Base-by-base conservation (phyloP, 78 protist species). In the Cavenderia fasciculata region DNA sequence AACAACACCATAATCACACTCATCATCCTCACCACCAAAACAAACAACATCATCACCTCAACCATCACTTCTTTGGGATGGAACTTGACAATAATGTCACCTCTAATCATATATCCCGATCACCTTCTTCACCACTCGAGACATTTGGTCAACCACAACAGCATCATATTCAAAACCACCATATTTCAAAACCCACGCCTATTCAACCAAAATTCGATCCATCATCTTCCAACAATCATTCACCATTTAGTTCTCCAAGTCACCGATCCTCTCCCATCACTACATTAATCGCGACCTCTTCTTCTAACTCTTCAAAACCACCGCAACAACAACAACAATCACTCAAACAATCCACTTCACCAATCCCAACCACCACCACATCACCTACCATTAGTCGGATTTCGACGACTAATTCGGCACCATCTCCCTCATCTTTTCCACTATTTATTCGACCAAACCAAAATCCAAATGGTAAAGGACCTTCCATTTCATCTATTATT, bases 151-250 rank as follows among this genome's bases (percentile, higher is more conserved):
- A n/a, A n/a, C n/a, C n/a, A n/a, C n/a, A n/a, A n/a, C n/a, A n/a
- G n/a, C n/a, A n/a, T n/a, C n/a, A n/a, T n/a, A n/a, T n/a, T n/a
- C n/a, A n/a, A n/a, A 57, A 21, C 33, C 27, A 57, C 63, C 72
- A 63, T 4, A 40, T 40, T 21, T 63, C 72, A 7, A 63, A 63
- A 40, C 72, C 72, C 33, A 63, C 38, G 12, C 72, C 72, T n/a
- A 63, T 63, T 23, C n/a, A 63, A 12, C 38, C 72, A 63, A 63
- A 40, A 16, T 47, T 47, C 18, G 7, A 4, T 2, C 38, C 72
- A 34, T 40, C 47, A 21, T 27, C 72, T n/a, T 40, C 72, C 14
- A 19, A 4, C 7, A 19, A 8, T 4, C 62, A 8, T 12, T 25
- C 62, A 56, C 14, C 62, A 56, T 19, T 16, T 25, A 19, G n/a